Conservation (phyloP, 2,329 filamentous ascomycete genomes). For the Claviceps maximensis region DNA sequence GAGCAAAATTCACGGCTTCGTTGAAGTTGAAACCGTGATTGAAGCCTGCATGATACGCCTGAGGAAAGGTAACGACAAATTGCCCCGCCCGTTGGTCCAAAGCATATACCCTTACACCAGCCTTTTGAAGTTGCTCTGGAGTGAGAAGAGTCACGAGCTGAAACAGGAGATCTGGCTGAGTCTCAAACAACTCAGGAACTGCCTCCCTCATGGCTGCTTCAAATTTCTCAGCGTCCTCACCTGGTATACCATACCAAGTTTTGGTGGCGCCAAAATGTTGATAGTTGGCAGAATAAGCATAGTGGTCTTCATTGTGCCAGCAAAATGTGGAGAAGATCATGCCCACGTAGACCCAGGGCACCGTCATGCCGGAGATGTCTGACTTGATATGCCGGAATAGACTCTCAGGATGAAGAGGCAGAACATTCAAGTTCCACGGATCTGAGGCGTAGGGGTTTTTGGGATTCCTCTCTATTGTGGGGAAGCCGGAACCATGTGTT, state of each 20-base stretch:
- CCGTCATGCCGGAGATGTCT: constrained; percentile 97
- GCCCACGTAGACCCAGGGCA: constrained; percentile 96
- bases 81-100: constrained; percentile 94
- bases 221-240: constrained; percentile 85
- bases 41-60: constrained; percentile 95
- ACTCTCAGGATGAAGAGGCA: constrained; percentile 82
- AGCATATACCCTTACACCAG: constrained; percentile 84
- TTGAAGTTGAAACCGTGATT: constrained; percentile 99
- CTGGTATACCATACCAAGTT: constrained; percentile 97
- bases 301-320: constrained; percentile 98
- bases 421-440: constrained; percentile 89
- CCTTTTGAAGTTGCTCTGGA: constrained; percentile 83
- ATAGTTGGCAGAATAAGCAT: constrained; percentile 94
- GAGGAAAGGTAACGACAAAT: constrained; percentile 91
- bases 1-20: constrained; percentile 96
- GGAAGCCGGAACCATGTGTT: constrained; percentile 93
- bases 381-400: constrained; percentile 96
- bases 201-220: constrained; percentile 91
- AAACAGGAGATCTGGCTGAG: constrained; percentile 89
- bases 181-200: constrained; percentile 92
- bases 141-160: constrained; percentile 94
- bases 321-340: constrained; percentile 99
- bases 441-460: constrained; percentile 77
- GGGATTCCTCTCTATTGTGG: constrained; percentile 83
- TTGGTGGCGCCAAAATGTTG: constrained; percentile 97